Evolutionary conservation across 2,329 filamentous ascomycete genomes (phyloP).

Genomic region (Trichoderma endophyticum): DNA sequence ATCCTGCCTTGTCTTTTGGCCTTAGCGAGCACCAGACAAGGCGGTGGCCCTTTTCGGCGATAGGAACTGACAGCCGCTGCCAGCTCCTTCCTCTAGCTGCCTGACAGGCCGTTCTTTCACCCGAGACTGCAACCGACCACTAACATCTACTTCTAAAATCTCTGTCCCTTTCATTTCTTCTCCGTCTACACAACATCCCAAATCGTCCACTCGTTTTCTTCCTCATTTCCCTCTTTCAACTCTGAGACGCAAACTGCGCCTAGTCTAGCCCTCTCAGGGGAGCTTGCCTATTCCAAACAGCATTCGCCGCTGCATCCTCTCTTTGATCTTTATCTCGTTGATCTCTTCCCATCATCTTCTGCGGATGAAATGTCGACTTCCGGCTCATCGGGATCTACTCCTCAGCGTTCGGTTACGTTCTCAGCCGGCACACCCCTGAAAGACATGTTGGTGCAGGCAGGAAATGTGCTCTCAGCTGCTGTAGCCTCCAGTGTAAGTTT

Average conservation of each 20-base stretch:
- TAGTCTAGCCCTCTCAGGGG: conserved; percentile 25
- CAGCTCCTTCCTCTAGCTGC: conserved; percentile 24
- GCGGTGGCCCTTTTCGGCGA: conserved; percentile 24
- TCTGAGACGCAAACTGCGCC: conserved; percentile 14
- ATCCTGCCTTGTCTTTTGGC: conserved; percentile 27
- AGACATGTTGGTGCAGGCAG: conserved; percentile 22
- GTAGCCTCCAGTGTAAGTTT: conserved; percentile 23
- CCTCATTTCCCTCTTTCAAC: conserved; percentile 27
- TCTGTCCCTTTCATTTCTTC: conserved; percentile 11
- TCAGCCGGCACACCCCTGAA: conserved; percentile 23
- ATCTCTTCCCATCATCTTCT: not conserved
- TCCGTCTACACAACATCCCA: conserved; percentile 1
- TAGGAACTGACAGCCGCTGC: conserved; percentile 27
- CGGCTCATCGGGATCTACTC: conserved; percentile 28
- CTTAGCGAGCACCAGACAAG: conserved; percentile 16
- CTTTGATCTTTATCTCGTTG: not conserved
- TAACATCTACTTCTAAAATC: conserved; percentile 19
- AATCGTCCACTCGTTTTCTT: conserved; percentile 12
- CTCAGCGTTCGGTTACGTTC: conserved; percentile 25
- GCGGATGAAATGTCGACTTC: conserved; percentile 31
- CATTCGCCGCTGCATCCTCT: conserved; percentile 12
- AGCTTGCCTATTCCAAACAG: conserved; percentile 25
- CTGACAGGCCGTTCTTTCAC: conserved; percentile 19
- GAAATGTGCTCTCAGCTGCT: conserved; percentile 20
- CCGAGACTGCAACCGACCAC: not conserved